Conservation (phyloP, 1,284 basidiomycete species). For the Ceratobasidium sp. region DNA sequence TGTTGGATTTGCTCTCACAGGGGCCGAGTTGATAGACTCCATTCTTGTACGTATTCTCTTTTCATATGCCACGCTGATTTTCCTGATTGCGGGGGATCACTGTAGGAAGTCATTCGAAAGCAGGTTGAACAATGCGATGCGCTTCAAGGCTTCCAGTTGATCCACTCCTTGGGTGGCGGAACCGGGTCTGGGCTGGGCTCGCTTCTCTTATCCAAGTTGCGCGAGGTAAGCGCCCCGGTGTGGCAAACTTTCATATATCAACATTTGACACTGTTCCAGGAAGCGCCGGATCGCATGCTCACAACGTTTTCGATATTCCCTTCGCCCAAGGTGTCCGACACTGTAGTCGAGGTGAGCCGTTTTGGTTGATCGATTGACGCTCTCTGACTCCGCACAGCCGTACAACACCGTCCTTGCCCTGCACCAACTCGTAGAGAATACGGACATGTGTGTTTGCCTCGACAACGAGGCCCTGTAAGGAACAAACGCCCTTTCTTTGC, state of each 20-base stretch:
- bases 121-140: conserved; percentile 86
- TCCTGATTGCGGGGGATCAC: conserved; percentile 36
- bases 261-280: conserved; percentile 60
- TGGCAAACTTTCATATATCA: conserved; percentile 53
- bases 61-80: conserved; percentile 23
- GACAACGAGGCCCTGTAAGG: conserved; percentile 92
- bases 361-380: background rate
- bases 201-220: conserved; percentile 82
- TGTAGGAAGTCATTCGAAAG: conserved; percentile 73
- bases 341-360: conserved; percentile 76
- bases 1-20: conserved; percentile 56
- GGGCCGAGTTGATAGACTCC: conserved; percentile 90
- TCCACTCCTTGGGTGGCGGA: conserved; percentile 94
- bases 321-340: conserved; percentile 95
- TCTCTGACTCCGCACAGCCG: conserved; percentile 61
- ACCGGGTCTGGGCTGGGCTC: conserved; percentile 90
- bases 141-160: conserved; percentile 92
- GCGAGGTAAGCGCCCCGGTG: conserved; percentile 66
- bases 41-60: conserved; percentile 69
- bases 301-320: conserved; percentile 93
- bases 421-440: conserved; percentile 92
- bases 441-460: conserved; percentile 89
- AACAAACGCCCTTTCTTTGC: background rate
- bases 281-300: conserved; percentile 93
- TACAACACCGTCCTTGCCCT: conserved; percentile 93